Conservation (phyloP, 768 basidiomycete species). For the Candolleomyces eurysporus region DNA sequence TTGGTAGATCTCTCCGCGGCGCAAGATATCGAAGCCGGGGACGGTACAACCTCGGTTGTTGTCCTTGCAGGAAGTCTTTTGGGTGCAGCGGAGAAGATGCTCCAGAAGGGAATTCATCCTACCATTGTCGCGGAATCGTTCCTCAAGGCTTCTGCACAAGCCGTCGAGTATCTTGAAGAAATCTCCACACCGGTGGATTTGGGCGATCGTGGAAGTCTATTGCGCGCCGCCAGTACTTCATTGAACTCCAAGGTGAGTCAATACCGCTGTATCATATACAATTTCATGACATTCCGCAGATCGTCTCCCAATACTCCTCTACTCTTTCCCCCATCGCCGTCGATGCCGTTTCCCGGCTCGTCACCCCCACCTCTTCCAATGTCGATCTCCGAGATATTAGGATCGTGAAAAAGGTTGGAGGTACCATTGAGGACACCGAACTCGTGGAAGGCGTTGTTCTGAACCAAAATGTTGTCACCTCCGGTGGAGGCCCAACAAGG, state of each 20-base stretch:
- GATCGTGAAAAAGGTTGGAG: constrained; percentile 97
- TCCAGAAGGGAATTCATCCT: constrained; percentile 95
- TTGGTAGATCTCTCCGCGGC: constrained; percentile 96
- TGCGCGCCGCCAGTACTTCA: constrained; percentile 92
- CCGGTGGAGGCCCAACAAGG: constrained; percentile 90
- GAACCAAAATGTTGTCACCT: constrained; percentile 88
- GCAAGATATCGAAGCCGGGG: constrained; percentile 97
- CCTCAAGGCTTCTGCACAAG: constrained; percentile 86
- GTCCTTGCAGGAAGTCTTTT: constrained; percentile 92
- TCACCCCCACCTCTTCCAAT: constrained; percentile 85
- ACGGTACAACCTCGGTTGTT: constrained; percentile 97
- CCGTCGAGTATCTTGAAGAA: constrained; percentile 91
- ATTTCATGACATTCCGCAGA: constrained; percentile 44
- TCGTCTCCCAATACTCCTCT: constrained; percentile 98
- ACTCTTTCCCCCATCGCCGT: constrained; percentile 99
- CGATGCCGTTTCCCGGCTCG: constrained; percentile 89
- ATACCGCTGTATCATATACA: constrained; percentile 1
- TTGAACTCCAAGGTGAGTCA: constrained; percentile 86
- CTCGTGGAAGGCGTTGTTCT: constrained; percentile 96
- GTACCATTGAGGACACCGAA: constrained; percentile 98
- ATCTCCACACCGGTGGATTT: constrained; percentile 92
- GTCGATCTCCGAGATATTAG: constrained; percentile 97
- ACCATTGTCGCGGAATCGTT: constrained; percentile 97
- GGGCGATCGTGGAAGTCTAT: constrained; percentile 76
- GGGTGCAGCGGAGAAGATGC: constrained; percentile 94